phyloP scores from a whole-genome alignment of 352 stramenopile genomes.

The Stramenopiles sp. region DNA sequence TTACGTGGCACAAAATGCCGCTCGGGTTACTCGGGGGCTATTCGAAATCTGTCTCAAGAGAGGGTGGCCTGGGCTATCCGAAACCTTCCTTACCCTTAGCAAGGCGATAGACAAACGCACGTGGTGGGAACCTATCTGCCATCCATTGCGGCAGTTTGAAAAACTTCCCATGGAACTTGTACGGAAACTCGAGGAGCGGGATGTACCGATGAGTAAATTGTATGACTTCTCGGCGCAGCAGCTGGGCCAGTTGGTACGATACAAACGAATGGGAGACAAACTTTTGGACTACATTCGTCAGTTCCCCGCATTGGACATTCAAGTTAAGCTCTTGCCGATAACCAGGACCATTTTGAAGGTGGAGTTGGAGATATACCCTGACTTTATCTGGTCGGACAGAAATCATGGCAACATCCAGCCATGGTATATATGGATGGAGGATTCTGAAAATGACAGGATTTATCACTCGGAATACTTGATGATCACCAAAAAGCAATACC shows the following conservation, averaged over 20 bases:
- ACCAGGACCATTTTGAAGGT: constrained; percentile 78
- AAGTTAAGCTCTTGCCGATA: constrained; percentile 83
- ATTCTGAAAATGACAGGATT: constrained; percentile 64
- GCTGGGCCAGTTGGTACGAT: constrained; percentile 73
- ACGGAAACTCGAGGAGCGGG: constrained; percentile 48
- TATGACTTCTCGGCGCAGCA: constrained; percentile 88
- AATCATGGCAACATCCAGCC: constrained; percentile 50
- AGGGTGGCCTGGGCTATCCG: constrained; percentile 78
- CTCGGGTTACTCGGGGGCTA: constrained; percentile 81
- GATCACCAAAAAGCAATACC: constrained; percentile 47
- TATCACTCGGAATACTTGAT: constrained; percentile 76
- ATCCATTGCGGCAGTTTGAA: constrained; percentile 73
- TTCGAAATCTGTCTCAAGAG: constrained; percentile 96
- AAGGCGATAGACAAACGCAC: constrained; percentile 91
- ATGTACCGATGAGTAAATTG: constrained; percentile 29
- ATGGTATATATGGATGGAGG: constrained; percentile 97
- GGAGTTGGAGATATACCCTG: constrained; percentile 43
- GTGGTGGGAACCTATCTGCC: constrained; percentile 93
- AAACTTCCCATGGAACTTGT: constrained; percentile 74
- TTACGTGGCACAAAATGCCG: constrained; percentile 96
- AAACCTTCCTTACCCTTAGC: constrained; percentile 82
- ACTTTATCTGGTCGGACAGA: constrained; percentile 55
- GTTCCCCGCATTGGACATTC: constrained; percentile 88
- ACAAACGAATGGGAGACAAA: constrained; percentile 73
- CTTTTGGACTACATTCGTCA: constrained; percentile 95